phyloP scores from a whole-genome alignment of 306 rosid genomes.

The Fagus sylvatica region DNA sequence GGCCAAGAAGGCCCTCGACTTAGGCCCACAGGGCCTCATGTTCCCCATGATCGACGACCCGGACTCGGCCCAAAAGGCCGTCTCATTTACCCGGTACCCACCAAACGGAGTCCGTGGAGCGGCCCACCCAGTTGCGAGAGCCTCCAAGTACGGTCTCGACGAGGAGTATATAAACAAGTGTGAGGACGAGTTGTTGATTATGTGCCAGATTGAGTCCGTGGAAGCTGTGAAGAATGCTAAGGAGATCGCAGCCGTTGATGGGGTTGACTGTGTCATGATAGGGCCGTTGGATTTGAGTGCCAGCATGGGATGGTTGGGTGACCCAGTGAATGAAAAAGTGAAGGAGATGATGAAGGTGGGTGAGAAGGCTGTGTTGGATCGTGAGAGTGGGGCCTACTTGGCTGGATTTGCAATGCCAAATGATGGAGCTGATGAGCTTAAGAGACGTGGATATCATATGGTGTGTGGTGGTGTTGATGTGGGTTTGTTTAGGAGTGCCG shows the following conservation, averaged over 20 bases:
- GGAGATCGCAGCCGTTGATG: constrained; percentile 59
- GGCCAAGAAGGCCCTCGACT: constrained; percentile 80
- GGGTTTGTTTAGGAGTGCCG: no score
- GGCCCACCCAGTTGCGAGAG: constrained; percentile 68
- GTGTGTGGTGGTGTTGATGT: constrained; percentile 57
- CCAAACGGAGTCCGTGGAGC: constrained; percentile 67
- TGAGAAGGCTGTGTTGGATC: constrained; percentile 49
- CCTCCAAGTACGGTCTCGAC: constrained; percentile 70
- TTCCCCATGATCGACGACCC: constrained; percentile 73
- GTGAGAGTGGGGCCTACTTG: constrained; percentile 44
- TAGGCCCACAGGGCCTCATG: constrained; percentile 83
- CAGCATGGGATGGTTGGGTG: constrained; percentile 71
- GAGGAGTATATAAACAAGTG: constrained; percentile 59
- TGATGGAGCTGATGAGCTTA: constrained; percentile 51
- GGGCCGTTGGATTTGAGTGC: constrained; percentile 84
- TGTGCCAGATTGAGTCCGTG: constrained; percentile 63
- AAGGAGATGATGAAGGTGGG: no score
- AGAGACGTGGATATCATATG: constrained; percentile 65
- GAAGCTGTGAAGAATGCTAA: constrained; percentile 46
- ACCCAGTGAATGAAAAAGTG: constrained; percentile 66
- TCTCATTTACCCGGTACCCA: constrained; percentile 62
- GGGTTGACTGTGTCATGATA: constrained; percentile 77
- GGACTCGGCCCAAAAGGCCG: constrained; percentile 52
- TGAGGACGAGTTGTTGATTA: constrained; percentile 58
- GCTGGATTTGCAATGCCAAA: constrained; percentile 57